These are phyloP conservation scores for Cladosporium colombiae DNA, from an alignment of 2,329 filamentous ascomycete species.

Conservation along the genomic window DNA sequence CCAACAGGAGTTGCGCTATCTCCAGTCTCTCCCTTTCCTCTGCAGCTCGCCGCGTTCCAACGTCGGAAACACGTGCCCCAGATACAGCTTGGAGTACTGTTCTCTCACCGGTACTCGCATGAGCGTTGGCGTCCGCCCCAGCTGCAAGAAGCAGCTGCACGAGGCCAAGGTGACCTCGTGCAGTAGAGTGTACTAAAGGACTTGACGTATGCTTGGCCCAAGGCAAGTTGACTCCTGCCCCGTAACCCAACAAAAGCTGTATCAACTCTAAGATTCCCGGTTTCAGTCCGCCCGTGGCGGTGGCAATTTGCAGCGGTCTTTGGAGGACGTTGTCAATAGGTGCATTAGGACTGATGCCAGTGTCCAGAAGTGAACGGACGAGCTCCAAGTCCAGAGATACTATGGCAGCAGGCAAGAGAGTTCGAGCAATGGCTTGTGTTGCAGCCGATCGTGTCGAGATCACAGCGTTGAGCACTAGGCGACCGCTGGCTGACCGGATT, in stretches of 20 bases:
- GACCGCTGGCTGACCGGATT: no score
- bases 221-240: neutral
- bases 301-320: neutral
- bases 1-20: neutral
- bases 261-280: neutral
- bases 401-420: neutral
- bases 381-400: neutral
- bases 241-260: neutral
- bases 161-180: neutral
- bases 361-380: neutral
- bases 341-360: neutral
- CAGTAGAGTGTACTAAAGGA: neutral
- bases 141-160: neutral
- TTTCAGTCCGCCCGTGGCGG: no score
- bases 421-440: conserved; percentile 15
- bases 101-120: neutral
- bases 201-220: neutral
- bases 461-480: neutral
- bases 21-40: neutral
- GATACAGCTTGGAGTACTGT: neutral
- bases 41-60: neutral
- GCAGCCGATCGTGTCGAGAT: neutral
- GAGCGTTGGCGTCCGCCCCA: neutral
- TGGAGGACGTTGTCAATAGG: neutral
- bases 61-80: neutral